These are phyloP conservation scores for Thraustotheca clavata DNA, from an alignment of 352 stramenopile species.

Conservation along the genomic window DNA sequence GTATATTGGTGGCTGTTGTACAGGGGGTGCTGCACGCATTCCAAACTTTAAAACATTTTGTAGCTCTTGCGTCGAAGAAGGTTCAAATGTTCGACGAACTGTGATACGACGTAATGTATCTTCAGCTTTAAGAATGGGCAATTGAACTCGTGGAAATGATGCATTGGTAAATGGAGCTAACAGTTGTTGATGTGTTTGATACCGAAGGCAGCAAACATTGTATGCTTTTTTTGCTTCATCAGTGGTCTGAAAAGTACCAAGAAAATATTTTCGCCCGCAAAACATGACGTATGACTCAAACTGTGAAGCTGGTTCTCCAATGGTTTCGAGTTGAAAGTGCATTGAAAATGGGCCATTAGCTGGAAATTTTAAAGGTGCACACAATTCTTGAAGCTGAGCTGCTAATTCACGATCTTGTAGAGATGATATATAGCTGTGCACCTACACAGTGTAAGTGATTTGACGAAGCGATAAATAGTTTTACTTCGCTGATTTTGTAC, in stretches of 20 bases:
- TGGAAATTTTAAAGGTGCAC: not conserved
- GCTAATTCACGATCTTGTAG: not conserved
- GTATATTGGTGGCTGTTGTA: not conserved
- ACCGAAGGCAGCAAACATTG: constrained; percentile 24
- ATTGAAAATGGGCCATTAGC: constrained; percentile 7
- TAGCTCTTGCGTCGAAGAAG: constrained; percentile 3
- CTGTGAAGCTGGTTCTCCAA: not conserved
- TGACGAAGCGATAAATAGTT: not conserved
- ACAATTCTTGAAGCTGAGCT: not conserved
- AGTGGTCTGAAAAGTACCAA: constrained; percentile 41
- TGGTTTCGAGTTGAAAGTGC: not conserved
- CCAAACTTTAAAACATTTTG: constrained; percentile 1
- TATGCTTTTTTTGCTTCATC: constrained; percentile 37
- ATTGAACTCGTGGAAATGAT: constrained; percentile 11
- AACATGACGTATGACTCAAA: constrained; percentile 39
- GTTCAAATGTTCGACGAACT: constrained; percentile 24
- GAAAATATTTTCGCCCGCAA: constrained; percentile 36
- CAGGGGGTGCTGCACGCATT: not conserved
- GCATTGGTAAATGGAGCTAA: constrained; percentile 20
- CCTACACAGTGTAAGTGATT: not conserved
- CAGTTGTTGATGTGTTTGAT: constrained; percentile 23
- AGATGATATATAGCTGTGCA: not conserved
- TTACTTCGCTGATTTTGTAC: not conserved
- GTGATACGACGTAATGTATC: constrained; percentile 22
- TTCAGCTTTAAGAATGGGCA: constrained; percentile 30